Base-by-base conservation (phyloP, 1,284 basidiomycete genomes). In the Lentinula novae-zelandiae region DNA sequence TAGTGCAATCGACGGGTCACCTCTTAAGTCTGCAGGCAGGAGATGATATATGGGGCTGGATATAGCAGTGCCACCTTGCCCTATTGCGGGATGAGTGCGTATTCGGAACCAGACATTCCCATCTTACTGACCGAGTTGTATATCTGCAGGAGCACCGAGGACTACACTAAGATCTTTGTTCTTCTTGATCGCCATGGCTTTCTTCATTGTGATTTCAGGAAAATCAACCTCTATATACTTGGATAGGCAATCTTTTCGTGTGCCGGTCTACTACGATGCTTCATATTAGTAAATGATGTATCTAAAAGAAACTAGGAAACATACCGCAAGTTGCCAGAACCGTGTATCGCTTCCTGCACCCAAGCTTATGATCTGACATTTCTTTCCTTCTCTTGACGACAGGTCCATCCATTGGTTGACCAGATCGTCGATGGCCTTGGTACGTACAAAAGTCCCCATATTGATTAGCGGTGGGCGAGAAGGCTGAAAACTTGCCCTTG, bases 341-440 rank as follows among this genome's bases (percentile, higher is more conserved):
- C 96, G 78, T 12, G 93, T 93, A 74, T 98, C 95, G 68, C 93
- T 97, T 1, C 95, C 95, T 0, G 95, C 92, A 2, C 95, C 96
- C 8, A 98, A 72, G 70, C 91, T 95, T 50, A 98, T 82, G 62
- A 98, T 87, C 78, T 98, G 95, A 65, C 82, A 86, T 57, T 74
- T 75, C 65, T 71, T 75, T 13, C 75, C 77, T 10, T 73, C 73
- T 15, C 67, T 60, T 33, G 69, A 68, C 2, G 78, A 76, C 3
- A 79, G 66, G 6, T 70, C 66, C 15, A 97, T 67, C 82, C 95
- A 98, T 50, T 80, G 72, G 20, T 88, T 76, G 0, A 97, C 87
- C 5, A 98, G 82, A 51, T 75, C 72, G 70, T 99, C 97, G 51
- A 98, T 85, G 1, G 86, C 89, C 53, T 82, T 80, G 0, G 92